Percentiles rank a stretch among this genome's conserved stretches.
phyloP scores from a whole-genome alignment of 2,329 filamentous ascomycete genomes.

The Aspergillus alliaceus region DNA sequence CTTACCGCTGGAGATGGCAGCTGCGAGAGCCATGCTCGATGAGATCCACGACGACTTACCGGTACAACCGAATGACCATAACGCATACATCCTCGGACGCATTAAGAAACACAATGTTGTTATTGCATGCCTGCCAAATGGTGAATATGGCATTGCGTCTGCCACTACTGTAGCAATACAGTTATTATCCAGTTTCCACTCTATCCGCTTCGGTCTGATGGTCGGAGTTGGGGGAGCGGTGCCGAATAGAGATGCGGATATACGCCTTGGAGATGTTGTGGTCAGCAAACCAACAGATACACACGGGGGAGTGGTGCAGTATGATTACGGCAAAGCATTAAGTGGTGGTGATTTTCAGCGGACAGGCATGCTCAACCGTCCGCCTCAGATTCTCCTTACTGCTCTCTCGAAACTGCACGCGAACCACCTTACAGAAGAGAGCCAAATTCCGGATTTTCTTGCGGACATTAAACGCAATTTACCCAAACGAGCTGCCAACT shows the following conservation, averaged over 20 bases:
- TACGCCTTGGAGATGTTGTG: constrained; percentile 5
- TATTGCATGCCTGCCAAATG: not conserved
- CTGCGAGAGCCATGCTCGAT: not conserved
- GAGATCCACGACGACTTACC: not conserved
- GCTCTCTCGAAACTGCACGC: not conserved
- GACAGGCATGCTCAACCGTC: not conserved
- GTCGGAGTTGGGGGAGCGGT: not conserved
- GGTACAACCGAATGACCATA: not conserved
- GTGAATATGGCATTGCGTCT: not conserved
- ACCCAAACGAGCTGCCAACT: not conserved
- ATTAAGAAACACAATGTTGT: not conserved
- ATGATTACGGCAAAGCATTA: not conserved
- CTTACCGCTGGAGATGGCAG: not conserved
- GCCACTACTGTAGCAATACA: not conserved
- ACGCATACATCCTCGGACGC: not conserved
- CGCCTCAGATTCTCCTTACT: not conserved
- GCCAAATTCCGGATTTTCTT: too few species aligned
- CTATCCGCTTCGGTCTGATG: not conserved
- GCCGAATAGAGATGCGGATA: not conserved
- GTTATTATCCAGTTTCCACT: not conserved
- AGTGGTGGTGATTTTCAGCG: not conserved
- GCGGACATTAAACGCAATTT: too few species aligned
- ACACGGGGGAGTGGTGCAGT: not conserved
- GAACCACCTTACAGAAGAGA: not conserved
- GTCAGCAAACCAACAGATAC: not conserved